Base-by-base conservation (phyloP, 2,329 filamentous ascomycete genomes). In the Fusarium marasasianum region DNA sequence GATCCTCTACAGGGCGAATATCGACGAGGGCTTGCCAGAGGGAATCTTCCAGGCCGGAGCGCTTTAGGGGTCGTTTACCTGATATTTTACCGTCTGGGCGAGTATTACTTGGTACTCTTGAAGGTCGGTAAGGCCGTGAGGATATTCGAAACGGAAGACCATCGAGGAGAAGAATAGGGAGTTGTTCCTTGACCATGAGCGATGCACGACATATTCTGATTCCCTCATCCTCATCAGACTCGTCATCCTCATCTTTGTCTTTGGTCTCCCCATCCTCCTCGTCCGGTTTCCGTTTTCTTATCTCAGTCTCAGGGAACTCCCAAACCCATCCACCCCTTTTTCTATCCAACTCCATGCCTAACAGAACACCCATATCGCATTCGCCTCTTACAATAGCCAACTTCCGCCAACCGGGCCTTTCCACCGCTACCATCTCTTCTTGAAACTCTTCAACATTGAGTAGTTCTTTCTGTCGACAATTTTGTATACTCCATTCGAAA, bases 161-260 rank as follows among this genome's bases (percentile, higher is more conserved):
- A 38, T 78, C 75, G 29, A 78, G 69, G 2, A 78, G 47, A 3
- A 78, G 72, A 33, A 78, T 70, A 15, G 74, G 74, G 11, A 79
- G 66, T 33, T 68, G 69, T 4, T 76, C 72, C 37, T 67, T 75
- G 14, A 65, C 57, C 18, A 70, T 67, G 22, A 79, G 68, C 0
- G 74, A 71, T 22, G 76, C 77, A 15, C 74, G 69, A 24, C 76
- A 79, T 13, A 79, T 71, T n/a, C 73, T 75, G 8, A 78, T 73
- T 1, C 73, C 76, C 18, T 69, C 71, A 13, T 58, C 63, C 7
- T 69, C 61, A 26, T 45, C 61, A 33, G 51, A 14, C 26, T 56
- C 69, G 14, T 45, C 51, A 0, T 73, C 63, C 0, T 66, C 66
- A 4, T 66, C 56, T 31, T 53, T 54, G 8, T 48, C 61, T 15